Conservation (phyloP, 2,329 filamentous ascomycete species). For the Aspergillus arachidicola region DNA sequence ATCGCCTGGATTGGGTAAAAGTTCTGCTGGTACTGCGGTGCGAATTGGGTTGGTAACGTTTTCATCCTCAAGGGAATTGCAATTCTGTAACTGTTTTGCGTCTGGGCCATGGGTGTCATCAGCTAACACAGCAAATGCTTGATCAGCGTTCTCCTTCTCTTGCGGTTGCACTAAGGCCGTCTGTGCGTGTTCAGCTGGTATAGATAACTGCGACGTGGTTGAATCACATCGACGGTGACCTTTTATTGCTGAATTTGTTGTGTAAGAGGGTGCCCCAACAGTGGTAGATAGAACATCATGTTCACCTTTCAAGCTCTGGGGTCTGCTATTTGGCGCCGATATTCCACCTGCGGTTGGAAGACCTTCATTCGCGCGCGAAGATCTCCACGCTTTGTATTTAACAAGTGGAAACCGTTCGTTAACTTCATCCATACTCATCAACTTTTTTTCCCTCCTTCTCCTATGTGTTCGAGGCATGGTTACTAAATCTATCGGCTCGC, state of each 20-base stretch:
- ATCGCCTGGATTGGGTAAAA: constrained; percentile 80
- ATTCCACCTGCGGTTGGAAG: constrained; percentile 84
- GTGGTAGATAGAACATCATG: constrained; percentile 45
- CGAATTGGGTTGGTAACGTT: constrained; percentile 80
- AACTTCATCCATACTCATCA: constrained; percentile 99
- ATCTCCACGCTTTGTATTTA: constrained; percentile 96
- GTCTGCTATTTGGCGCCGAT: constrained; percentile 68
- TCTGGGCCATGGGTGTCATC: constrained; percentile 3
- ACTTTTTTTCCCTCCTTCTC: constrained; percentile 89
- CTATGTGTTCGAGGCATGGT: constrained; percentile 84
- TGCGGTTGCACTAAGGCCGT: constrained; percentile 11
- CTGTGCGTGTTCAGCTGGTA: constrained; percentile 18
- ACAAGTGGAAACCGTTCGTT: constrained; percentile 94
- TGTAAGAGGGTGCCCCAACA: constrained; percentile 23
- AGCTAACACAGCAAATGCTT: neutral
- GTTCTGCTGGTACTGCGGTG: constrained; percentile 77
- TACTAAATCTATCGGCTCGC: constrained; percentile 85
- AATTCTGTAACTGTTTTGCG: constrained; percentile 34
- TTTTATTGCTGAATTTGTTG: constrained; percentile 25
- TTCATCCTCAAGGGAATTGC: constrained; percentile 66
- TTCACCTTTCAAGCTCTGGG: constrained; percentile 71
- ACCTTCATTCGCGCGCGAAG: constrained; percentile 78
- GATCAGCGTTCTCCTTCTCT: constrained; percentile 18
- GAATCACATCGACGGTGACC: constrained; percentile 22
- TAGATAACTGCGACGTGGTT: constrained; percentile 16